Evolutionary conservation across 495 filamentous ascomycete genomes (phyloP).

Genomic region (Aspergillus cristatus): DNA sequence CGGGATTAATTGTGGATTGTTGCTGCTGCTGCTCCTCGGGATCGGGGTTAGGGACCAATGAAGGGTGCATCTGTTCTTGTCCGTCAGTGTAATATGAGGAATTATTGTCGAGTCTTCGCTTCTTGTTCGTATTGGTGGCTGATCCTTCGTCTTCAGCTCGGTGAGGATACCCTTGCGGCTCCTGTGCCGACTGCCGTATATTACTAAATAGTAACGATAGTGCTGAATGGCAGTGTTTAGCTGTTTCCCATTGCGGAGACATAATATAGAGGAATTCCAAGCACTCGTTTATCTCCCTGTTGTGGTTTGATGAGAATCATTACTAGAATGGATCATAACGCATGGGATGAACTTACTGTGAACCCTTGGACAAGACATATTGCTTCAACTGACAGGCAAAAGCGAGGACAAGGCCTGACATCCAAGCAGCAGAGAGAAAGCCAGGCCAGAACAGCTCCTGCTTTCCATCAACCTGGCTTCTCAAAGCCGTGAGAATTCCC

Average conservation of each 20-base stretch:
- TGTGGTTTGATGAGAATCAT: too few relatives aligned
- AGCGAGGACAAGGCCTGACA: conserved; percentile 31
- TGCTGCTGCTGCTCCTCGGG: not conserved
- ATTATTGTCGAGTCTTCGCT: not conserved
- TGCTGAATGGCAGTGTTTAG: conserved; percentile 28
- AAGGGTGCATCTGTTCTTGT: too few relatives aligned
- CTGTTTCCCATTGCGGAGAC: conserved; percentile 33
- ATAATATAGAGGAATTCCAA: conserved; percentile 23
- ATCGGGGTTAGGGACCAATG: too few relatives aligned
- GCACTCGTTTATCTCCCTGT: conserved; percentile 28
- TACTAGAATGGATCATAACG: too few relatives aligned
- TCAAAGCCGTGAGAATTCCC: conserved; percentile 26
- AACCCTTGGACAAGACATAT: conserved; percentile 26
- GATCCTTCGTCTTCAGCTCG: not conserved
- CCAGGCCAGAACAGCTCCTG: conserved; percentile 36
- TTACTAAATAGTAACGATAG: conserved; percentile 20
- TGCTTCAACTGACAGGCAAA: conserved; percentile 34
- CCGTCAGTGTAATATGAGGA: not conserved
- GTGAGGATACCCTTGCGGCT: too few relatives aligned
- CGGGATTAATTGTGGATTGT: not conserved
- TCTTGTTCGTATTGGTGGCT: not conserved
- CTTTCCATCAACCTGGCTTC: conserved; percentile 16
- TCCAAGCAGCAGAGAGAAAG: conserved; percentile 31
- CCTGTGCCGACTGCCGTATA: conserved; percentile 9
- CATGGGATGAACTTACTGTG: conserved; percentile 26